Evolutionary conservation across 331 rosid genomes (phyloP), one percentile per base, ranked within the genome.

Genomic region (Cydonia oblonga): DNA sequence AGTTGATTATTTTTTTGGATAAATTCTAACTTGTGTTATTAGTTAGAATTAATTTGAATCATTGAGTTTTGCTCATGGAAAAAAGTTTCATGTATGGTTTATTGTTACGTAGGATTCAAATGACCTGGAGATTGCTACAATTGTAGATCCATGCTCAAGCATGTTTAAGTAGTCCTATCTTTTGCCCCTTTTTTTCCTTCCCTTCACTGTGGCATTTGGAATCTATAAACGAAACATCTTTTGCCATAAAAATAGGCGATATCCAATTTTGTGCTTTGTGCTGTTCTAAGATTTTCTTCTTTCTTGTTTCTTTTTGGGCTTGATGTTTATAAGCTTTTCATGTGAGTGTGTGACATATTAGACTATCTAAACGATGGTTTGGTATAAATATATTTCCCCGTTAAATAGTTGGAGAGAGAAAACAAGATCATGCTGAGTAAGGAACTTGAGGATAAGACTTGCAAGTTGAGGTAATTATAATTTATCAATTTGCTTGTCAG

Each of bases 391-490:
- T 7, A 49, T 70, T 38, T 32, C 32, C 32, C 28, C n/a, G 24
- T 72, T 69, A 74, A 29, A 29, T 78, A 87, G 90, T 73, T 44
- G 19, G 87, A 74, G 73, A 56, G 66, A 33, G 16, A 33, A 71
- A 66, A 63, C 28, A 8, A 33, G 46, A 6, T 32, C 58, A 78
- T 65, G 58, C 72, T 89, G 90, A 64, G 58, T 14, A 76, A 82
- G 79, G 88, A 87, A 70, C 69, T 85, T 69, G 85, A 80, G 51
- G 78, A 85, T 12, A 81, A 61, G 86, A 79, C 64, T 74, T 76
- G 64, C 29, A 69, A 56, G 57, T 81, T 85, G 52, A 87, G 93
- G 96, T 86, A 76, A 23, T 0, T 23, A 19, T 51, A 5, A 2
- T 56, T 33, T 18, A 18, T 15, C 2, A 10, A 1, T 57, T 23